Conservation (phyloP, 495 filamentous ascomycete species). For the Symbiotaphrina buchneri region DNA sequence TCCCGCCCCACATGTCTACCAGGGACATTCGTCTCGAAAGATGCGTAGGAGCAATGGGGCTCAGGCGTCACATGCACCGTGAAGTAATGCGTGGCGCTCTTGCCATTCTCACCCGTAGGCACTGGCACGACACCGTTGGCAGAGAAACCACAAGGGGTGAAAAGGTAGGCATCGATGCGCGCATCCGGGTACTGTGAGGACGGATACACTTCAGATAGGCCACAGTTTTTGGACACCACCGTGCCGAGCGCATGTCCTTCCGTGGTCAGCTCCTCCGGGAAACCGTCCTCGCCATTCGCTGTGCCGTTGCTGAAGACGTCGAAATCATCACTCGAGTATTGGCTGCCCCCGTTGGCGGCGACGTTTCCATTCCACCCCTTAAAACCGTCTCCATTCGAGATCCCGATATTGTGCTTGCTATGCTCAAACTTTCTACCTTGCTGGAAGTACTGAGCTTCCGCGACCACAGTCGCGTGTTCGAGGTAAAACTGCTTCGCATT, state of each 20-base stretch:
- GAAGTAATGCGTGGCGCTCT: conserved; percentile 69
- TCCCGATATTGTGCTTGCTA: too few relatives aligned
- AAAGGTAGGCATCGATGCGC: conserved; percentile 87
- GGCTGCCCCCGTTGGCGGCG: conserved; percentile 12
- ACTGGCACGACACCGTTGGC: conserved; percentile 92
- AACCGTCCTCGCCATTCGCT: conserved; percentile 27
- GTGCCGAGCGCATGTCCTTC: conserved; percentile 89
- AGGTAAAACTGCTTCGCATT: conserved; percentile 95
- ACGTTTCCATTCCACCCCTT: conserved; percentile 10
- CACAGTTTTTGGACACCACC: conserved; percentile 78
- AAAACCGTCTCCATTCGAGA: too few relatives aligned
- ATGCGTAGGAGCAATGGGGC: conserved; percentile 94
- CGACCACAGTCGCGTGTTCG: conserved; percentile 75
- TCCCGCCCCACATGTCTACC: conserved; percentile 67
- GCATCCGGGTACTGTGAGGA: conserved; percentile 75
- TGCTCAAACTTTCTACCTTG: conserved; percentile 27
- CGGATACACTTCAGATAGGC: conserved; percentile 77
- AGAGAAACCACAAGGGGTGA: conserved; percentile 93
- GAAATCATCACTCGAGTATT: conserved; percentile 16
- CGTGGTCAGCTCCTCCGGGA: conserved; percentile 57
- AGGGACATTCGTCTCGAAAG: conserved; percentile 98
- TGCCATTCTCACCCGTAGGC: conserved; percentile 23
- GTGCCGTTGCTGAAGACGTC: conserved; percentile 63
- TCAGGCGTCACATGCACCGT: conserved; percentile 98
- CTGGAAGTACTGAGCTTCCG: conserved; percentile 50